Conservation (phyloP, 176 grass and related monocot species). For the Zoysia pacifica region DNA sequence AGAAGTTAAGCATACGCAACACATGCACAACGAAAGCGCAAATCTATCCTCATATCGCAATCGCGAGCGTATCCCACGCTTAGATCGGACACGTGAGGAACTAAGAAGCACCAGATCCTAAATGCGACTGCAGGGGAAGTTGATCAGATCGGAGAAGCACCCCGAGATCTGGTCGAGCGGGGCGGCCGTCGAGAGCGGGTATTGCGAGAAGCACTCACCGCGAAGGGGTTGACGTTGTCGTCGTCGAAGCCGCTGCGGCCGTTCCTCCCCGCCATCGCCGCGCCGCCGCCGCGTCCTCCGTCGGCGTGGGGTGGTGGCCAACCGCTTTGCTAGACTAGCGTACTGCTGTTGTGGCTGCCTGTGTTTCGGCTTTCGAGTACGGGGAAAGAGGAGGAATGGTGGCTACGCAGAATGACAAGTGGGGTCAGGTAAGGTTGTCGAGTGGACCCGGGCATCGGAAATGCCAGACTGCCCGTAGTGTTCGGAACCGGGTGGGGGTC, state of each 20-base stretch:
- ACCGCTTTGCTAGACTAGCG: constrained; percentile 20
- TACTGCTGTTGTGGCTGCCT: background rate
- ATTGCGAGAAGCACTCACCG: constrained; percentile 50
- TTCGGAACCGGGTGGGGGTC: constrained; percentile 3
- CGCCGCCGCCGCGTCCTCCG: constrained; percentile 4
- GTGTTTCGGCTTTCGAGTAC: constrained; percentile 14
- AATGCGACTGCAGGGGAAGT: background rate
- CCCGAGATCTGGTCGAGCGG: constrained; percentile 39
- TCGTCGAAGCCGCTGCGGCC: constrained; percentile 89
- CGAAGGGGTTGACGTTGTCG: constrained; percentile 92
- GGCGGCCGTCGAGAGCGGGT: constrained; percentile 1
- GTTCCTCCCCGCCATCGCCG: constrained; percentile 71
- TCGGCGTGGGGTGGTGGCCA: constrained; percentile 42
- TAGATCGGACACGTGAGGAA: constrained; percentile 19
- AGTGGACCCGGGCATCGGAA: constrained; percentile 1
- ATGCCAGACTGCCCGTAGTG: constrained; percentile 31
- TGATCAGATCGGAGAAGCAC: background rate
- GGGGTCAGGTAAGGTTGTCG: background rate
- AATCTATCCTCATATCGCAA: constrained; percentile 24
- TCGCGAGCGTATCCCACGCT: background rate
- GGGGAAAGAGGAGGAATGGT: constrained; percentile 15
- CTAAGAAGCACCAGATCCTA: constrained; percentile 1
- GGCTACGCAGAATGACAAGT: constrained; percentile 25
- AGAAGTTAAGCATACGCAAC: background rate
- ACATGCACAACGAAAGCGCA: background rate